Evolutionary conservation across 2,329 filamentous ascomycete species (phyloP), one percentile per base, ranked within the genome.

Genomic region (Fusarium heterosporum): DNA sequence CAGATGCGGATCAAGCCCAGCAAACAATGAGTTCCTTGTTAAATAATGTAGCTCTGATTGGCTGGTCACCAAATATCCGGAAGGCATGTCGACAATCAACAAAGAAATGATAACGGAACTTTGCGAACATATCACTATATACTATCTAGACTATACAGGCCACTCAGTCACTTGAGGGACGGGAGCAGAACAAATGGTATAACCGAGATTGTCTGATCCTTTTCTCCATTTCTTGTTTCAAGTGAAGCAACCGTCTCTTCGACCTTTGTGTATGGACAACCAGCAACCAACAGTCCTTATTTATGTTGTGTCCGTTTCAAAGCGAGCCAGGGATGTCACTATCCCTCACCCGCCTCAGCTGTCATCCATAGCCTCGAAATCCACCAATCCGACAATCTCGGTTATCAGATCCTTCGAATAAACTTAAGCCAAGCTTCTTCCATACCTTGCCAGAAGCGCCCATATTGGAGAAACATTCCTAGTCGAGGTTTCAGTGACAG

Each of bases 301-400:
- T 41, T 58, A 28, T 57, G 22, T 46, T 49, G 17, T 45, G 16
- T 64, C 40, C 8, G 55, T 60, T 66, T 62, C 49, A 45, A 58
- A n/a, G 29, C 38, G 36, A 58, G 29, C 54, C 30, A 49, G 57
- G 57, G 60, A 54, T 49, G 22, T 25, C 25, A 13, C 34, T 17
- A 11, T 36, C 34, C n/a, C 25, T 30, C 6, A 25, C 49, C 58
- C 58, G 43, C 36, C 39, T 32, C 46, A 28, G 39, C 28, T 43
- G 32, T 48, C 40, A 59, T 19, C 53, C 38, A n/a, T 39, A 41
- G 34, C 28, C 36, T 48, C 49, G 64, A 61, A 62, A 16, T 39
- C 67, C 69, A 46, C 64, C 61, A 62, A 66, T 64, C 51, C 45
- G 19, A 49, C 22, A 47, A 42, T 28, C 30, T 34, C 38, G 43